phyloP scores from a whole-genome alignment of 202 grass and related monocot species.

The Schoenoplectus tabernaemontani region DNA sequence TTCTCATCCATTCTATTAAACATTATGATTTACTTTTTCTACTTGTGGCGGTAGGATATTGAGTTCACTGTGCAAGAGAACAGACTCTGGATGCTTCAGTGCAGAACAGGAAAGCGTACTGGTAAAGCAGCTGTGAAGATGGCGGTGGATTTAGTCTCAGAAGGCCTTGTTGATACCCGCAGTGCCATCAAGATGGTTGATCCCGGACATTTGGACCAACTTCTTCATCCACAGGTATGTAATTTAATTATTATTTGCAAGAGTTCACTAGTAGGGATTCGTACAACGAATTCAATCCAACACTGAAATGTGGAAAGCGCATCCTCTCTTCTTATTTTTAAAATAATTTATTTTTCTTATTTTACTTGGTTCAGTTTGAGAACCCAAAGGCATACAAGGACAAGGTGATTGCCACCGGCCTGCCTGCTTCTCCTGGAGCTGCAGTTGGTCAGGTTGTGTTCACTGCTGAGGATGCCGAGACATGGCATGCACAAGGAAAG shows the following conservation, averaged over 20 bases:
- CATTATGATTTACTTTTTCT: not conserved
- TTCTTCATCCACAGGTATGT: constrained; percentile 97
- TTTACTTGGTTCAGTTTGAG: constrained; percentile 63
- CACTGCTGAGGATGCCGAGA: constrained; percentile 87
- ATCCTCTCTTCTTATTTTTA: no score
- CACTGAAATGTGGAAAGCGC: no score
- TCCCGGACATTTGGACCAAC: constrained; percentile 89
- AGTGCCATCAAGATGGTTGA: constrained; percentile 94
- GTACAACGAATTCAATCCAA: no score
- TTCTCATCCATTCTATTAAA: not conserved
- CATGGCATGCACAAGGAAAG: constrained; percentile 94
- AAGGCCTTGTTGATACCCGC: constrained; percentile 56
- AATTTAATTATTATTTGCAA: constrained; percentile 1
- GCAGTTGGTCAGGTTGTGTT: constrained; percentile 93
- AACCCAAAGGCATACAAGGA: constrained; percentile 66
- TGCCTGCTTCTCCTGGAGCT: constrained; percentile 93
- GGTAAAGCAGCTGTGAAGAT: constrained; percentile 80
- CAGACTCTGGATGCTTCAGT: constrained; percentile 98
- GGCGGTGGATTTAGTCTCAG: constrained; percentile 84
- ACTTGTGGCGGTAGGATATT: constrained; percentile 57
- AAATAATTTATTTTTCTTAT: not conserved
- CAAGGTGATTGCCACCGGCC: constrained; percentile 65
- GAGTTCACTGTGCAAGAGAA: constrained; percentile 97
- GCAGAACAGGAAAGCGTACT: constrained; percentile 80
- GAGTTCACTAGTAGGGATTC: no score